phyloP scores from a whole-genome alignment of 345 rosid genomes.

The Mercurialis annua region DNA sequence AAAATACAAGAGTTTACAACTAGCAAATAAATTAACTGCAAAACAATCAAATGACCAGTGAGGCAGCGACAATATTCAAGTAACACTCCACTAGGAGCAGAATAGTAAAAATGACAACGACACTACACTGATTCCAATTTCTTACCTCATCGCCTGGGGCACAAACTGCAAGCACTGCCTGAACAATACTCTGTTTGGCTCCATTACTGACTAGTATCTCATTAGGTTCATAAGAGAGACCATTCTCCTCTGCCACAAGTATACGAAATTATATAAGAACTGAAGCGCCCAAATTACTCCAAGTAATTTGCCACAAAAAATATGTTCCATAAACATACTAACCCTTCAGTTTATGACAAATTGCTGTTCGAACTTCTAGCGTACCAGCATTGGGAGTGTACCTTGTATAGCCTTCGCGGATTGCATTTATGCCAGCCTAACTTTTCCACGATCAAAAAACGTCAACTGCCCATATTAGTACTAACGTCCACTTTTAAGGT shows the following conservation, averaged over 20 bases:
- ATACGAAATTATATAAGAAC: conserved; percentile 2
- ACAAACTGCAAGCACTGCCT: conserved; percentile 91
- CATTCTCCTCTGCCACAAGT: conserved; percentile 69
- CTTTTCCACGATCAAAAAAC: not conserved
- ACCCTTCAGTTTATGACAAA: conserved; percentile 85
- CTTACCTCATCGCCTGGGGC: conserved; percentile 94
- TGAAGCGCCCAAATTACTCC: not conserved
- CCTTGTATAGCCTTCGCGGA: conserved; percentile 83
- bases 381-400: conserved; percentile 90
- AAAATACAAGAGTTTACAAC: too few species aligned
- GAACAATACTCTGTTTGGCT: conserved; percentile 78
- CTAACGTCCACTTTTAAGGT: not conserved
- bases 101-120: not conserved
- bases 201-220: conserved; percentile 94
- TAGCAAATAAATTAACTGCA: not conserved
- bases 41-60: not conserved
- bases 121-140: not conserved
- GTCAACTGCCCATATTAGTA: not conserved
- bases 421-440: conserved; percentile 90
- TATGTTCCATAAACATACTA: not conserved
- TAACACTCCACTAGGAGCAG: not conserved
- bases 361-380: conserved; percentile 74
- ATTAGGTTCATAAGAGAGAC: conserved; percentile 69
- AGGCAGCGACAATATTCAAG: not conserved
- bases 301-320: not conserved